These are phyloP conservation scores for Stachybotrys elegans DNA, from an alignment of 2,329 filamentous ascomycete genomes.

Conservation along the genomic window DNA sequence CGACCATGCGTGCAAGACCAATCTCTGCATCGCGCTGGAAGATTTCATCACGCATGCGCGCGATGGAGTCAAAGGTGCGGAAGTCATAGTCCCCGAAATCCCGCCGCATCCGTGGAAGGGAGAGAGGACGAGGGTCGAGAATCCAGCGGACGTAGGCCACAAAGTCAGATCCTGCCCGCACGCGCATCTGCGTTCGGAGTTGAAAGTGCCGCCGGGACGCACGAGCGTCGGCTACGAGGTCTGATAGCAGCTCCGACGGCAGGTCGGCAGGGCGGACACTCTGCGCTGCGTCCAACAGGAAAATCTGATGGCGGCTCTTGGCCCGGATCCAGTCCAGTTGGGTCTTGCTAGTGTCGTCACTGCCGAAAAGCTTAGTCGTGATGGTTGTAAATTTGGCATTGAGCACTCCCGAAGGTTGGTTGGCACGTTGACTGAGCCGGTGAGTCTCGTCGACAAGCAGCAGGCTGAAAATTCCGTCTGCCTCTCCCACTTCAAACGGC, in stretches of 20 bases:
- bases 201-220: neutral
- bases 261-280: conserved; percentile 8
- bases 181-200: neutral
- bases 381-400: conserved; percentile 7
- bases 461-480: conserved; percentile 1
- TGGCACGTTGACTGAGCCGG: conserved; percentile 7
- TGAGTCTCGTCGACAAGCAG: conserved; percentile 5
- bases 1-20: conserved; percentile 4
- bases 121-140: conserved; percentile 6
- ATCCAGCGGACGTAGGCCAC: conserved; percentile 6
- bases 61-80: conserved; percentile 5
- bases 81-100: conserved; percentile 8
- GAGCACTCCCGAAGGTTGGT: conserved; percentile 6
- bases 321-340: conserved; percentile 8
- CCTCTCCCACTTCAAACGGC: conserved; percentile 7
- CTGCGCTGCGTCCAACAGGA: conserved; percentile 7
- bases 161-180: conserved; percentile 6
- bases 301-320: conserved; percentile 7
- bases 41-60: conserved; percentile 4
- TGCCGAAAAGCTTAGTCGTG: conserved; percentile 5
- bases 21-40: conserved; percentile 4
- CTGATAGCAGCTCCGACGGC: conserved; percentile 4
- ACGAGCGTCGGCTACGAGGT: conserved; percentile 6
- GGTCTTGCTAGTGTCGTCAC: conserved; percentile 5
- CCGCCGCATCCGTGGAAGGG: conserved; percentile 4